Evolutionary conservation across 495 filamentous ascomycete genomes (phyloP), one percentile per base, ranked within the genome.

Genomic region (Platismatia glauca): DNA sequence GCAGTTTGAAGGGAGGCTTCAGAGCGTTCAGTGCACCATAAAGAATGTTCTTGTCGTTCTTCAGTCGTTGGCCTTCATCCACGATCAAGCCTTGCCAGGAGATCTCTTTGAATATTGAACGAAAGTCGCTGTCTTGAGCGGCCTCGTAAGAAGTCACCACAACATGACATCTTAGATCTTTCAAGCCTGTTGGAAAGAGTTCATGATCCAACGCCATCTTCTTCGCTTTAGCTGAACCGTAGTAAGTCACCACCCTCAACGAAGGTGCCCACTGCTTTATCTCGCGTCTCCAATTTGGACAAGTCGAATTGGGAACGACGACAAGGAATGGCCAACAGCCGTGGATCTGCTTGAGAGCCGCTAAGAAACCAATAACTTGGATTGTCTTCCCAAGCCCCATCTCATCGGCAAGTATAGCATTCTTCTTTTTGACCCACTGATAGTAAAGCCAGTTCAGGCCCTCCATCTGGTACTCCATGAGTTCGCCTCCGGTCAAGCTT

Each of bases 351-450:
- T 89, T 81, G n/a, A 99, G 73, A 18, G 88, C 83, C 12, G 88
- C 83, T 12, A 99, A 76, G 57, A 95, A 82, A 4, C 84, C 85
- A 60, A 99, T 91, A 57, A 97, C 83, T 71, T 99, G 95, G 55
- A 99, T 89, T 0, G 95, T 99, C 77, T 99, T 99, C 33, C 95
- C 95, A 13, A 99, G 84, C 7, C 95, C 95, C 95, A 99, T 99
- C 71, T 99, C 95, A 68, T 99, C 95, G 3, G 95, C 95, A 4
- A 99, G 82, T 68, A 99, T 94, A n/a, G 88, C 87, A 68, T 95
- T 97, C 64, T 89, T 81, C 64, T 86, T 78, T 55, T 82, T 76
- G 64, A 88, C 84, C 78, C 90, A 96, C 70, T 90, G 92, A 71
- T 90, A 96, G 62, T 95, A 87, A n/a, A 97, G 82, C 91, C 94